Percentiles rank a stretch among this genome's conserved stretches.
Evolutionary conservation across 1,284 basidiomycete species (phyloP).

Genomic region (Gymnopus androsaceus): DNA sequence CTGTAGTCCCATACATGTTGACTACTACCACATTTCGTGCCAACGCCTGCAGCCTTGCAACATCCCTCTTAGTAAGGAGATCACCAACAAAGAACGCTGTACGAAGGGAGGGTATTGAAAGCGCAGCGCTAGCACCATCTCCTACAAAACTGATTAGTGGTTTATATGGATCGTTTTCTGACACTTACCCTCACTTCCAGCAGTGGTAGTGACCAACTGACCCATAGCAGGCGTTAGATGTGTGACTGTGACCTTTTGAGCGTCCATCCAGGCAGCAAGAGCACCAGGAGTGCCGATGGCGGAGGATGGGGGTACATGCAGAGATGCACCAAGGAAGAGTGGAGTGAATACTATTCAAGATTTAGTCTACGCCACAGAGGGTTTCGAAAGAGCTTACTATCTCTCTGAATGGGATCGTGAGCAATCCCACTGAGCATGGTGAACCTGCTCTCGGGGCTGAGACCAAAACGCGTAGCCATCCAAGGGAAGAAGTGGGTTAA

Average conservation of each 20-base stretch:
- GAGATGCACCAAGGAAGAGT: slow-evolving; percentile 93
- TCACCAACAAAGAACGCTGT: slow-evolving; percentile 99
- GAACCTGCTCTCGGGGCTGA: slow-evolving; percentile 81
- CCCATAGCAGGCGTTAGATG: slow-evolving; percentile 99
- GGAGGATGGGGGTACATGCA: slow-evolving; percentile 96
- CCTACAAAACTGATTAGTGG: background rate
- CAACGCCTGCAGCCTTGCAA: slow-evolving; percentile 90
- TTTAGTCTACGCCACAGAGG: background rate
- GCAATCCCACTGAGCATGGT: slow-evolving; percentile 99
- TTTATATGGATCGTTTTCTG: background rate
- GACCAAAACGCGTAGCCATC: slow-evolving; percentile 92
- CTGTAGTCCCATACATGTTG: slow-evolving; percentile 99
- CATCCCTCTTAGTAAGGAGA: slow-evolving; percentile 97
- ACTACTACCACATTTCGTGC: slow-evolving; percentile 93
- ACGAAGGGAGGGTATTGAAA: slow-evolving; percentile 80
- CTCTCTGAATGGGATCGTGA: slow-evolving; percentile 98
- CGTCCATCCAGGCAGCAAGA: slow-evolving; percentile 98
- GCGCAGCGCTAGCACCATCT: slow-evolving; percentile 67
- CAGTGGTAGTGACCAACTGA: slow-evolving; percentile 73
- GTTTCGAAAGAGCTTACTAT: slow-evolving; percentile 71
- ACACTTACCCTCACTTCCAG: background rate
- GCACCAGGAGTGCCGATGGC: slow-evolving; percentile 97
- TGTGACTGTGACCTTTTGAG: slow-evolving; percentile 87
- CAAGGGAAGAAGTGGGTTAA: slow-evolving; percentile 99
- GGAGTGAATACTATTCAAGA: slow-evolving; percentile 87